phyloP scores from a whole-genome alignment of 495 filamentous ascomycete genomes.

The Bathelium albidoporum region DNA sequence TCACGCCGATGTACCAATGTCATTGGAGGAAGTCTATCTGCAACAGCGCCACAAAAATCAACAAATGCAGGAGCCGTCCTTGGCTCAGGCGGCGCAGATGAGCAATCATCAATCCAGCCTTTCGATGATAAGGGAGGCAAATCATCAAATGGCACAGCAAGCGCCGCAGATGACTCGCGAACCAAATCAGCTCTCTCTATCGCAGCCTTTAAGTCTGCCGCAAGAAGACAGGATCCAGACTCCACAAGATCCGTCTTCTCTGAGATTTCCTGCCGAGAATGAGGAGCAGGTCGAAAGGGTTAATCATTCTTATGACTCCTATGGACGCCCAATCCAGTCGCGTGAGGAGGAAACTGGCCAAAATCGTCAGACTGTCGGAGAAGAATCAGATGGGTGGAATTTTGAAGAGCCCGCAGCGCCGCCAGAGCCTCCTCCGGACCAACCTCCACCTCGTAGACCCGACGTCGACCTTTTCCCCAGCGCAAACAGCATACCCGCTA shows the following conservation, averaged over 20 bases:
- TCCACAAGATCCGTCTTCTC: background rate
- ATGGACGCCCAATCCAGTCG: slow-evolving; percentile 38
- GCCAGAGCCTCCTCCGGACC: slow-evolving; percentile 37
- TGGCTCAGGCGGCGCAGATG: slow-evolving; percentile 32
- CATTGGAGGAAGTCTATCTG: slow-evolving; percentile 33
- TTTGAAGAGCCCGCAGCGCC: slow-evolving; percentile 62
- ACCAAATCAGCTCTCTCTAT: slow-evolving; percentile 1
- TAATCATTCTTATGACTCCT: slow-evolving; percentile 48
- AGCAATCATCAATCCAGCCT: slow-evolving; percentile 43
- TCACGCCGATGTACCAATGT: slow-evolving; percentile 21
- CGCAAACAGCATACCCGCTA: slow-evolving; percentile 62
- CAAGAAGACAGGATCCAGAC: background rate
- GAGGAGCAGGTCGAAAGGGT: slow-evolving; percentile 49
- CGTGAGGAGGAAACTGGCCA: slow-evolving; percentile 31
- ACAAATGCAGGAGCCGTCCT: slow-evolving; percentile 20
- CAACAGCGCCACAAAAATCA: slow-evolving; percentile 33
- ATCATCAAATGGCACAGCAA: slow-evolving; percentile 12
- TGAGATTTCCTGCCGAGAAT: slow-evolving; percentile 1
- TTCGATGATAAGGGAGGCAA: background rate
- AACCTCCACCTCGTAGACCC: slow-evolving; percentile 50
- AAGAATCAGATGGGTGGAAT: slow-evolving; percentile 76
- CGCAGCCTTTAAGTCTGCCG: background rate
- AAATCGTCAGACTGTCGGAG: slow-evolving; percentile 15
- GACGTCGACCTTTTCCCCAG: slow-evolving; percentile 80
- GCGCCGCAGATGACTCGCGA: slow-evolving; percentile 23